Base-by-base conservation (phyloP, 2,329 filamentous ascomycete genomes). In the Colletotrichum salicis region DNA sequence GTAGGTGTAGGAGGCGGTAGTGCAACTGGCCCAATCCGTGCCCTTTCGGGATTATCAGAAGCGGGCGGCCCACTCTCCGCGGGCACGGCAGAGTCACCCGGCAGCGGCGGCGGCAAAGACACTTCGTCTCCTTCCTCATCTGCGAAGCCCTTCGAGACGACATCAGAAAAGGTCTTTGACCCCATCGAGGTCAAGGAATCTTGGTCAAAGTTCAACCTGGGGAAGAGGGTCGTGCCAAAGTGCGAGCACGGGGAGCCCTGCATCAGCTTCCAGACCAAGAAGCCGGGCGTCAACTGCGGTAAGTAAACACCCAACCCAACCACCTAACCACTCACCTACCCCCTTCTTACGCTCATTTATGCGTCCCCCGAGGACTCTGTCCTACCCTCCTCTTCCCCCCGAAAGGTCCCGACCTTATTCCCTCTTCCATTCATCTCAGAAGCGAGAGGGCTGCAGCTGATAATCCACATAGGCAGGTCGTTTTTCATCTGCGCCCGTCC, bases 241-340 rank as follows among this genome's bases (percentile, higher is more conserved):
- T 99, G 96, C 79, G 95, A 98, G 59, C 96, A 99, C 78, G 86
- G 90, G 64, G 95, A 98, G 76, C 93, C 94, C 3, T 98, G 96
- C 81, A 93, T 95, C 74, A 94, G 88, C 74, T 84, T 96, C 63
- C 88, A 91, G 22, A 97, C 95, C 1, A 98, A 96, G 84, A 98
- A 98, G 79, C 87, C 94, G 0, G 96, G 96, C 1, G 84, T 94
- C 74, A 99, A 98, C 77, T 92, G 79, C 82, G 96, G 86, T 89
- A 83, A 77, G 86, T 83, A 45, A 45, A 35, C 22, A 15, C 59
- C 52, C 13, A 68, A 24, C 59, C 31, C 31, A 33, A 33, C 37
- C 15, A 19, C 37, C 13, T 7, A 13, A 41, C 12, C 37, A 41
- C 37, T 13, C 37, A 41, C 15, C 3, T 19, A 19, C 5, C 58